Conservation (phyloP, 805 yeast species). For the Cyberlindnera veronae region DNA sequence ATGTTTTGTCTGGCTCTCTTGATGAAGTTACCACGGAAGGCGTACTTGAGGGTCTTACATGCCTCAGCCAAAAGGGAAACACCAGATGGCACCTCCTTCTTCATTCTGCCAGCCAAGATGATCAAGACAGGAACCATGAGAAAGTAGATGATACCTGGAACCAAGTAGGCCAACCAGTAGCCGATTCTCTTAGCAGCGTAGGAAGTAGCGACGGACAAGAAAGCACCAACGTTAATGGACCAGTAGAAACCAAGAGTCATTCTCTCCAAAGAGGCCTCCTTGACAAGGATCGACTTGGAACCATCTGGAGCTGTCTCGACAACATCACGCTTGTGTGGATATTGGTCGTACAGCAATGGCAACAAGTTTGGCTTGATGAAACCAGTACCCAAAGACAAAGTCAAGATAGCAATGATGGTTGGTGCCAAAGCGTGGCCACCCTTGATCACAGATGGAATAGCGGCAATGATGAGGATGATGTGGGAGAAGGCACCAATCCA, state of each 20-base stretch:
- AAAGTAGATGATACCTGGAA: constrained; percentile 61
- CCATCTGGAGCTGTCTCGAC: constrained; percentile 59
- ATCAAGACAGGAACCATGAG: constrained; percentile 48
- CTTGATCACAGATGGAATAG: constrained; percentile 52
- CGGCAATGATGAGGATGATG: constrained; percentile 62
- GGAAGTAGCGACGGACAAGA: constrained; percentile 74
- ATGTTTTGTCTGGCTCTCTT: constrained; percentile 36
- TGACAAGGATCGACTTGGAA: constrained; percentile 65
- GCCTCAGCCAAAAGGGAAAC: constrained; percentile 42
- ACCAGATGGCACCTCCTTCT: constrained; percentile 28
- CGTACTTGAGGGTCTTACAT: constrained; percentile 37
- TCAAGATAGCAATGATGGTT: constrained; percentile 37
- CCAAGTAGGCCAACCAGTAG: constrained; percentile 70
- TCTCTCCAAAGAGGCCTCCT: constrained; percentile 65
- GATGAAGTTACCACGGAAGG: constrained; percentile 41
- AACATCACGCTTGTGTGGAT: constrained; percentile 55
- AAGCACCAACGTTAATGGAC: constrained; percentile 72
- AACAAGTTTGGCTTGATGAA: constrained; percentile 72
- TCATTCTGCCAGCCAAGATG: constrained; percentile 26
- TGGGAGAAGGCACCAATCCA: constrained; percentile 59
- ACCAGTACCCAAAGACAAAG: constrained; percentile 77
- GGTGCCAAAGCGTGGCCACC: constrained; percentile 60
- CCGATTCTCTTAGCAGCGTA: constrained; percentile 64
- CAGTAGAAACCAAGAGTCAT: constrained; percentile 75
- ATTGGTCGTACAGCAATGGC: constrained; percentile 73